Percentiles rank a stretch among this genome's conserved stretches.
Conservation (phyloP, 225 moss, liverwort and hornwort genomes). For the Physcomitrium patens region DNA sequence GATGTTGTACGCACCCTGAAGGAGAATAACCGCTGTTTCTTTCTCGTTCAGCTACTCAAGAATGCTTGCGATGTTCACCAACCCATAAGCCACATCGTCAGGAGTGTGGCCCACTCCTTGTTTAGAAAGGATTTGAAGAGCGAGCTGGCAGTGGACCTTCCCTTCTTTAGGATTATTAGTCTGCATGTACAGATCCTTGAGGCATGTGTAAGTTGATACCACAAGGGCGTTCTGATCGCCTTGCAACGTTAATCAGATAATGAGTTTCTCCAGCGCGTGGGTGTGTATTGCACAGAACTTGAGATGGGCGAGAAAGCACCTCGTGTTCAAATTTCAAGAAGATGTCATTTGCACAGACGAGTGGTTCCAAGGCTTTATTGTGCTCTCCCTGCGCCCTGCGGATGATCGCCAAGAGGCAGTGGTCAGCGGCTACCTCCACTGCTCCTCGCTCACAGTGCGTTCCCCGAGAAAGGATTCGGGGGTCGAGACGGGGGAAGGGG, state of each 20-base stretch:
- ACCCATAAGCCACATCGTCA: constrained; percentile 77
- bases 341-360: constrained; percentile 62
- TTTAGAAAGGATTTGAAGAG: constrained; percentile 70
- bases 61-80: constrained; percentile 72
- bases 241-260: constrained; percentile 30
- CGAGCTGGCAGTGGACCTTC: constrained; percentile 68
- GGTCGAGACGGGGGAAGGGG: too few relatives aligned
- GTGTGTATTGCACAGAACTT: too few relatives aligned
- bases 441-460: constrained; percentile 50
- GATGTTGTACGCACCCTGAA: constrained; percentile 73
- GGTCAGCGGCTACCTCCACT: constrained; percentile 79
- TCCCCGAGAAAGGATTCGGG: too few relatives aligned
- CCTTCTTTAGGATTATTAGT: constrained; percentile 81
- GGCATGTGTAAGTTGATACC: constrained; percentile 62
- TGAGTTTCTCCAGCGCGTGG: not conserved
- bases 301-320: constrained; percentile 17
- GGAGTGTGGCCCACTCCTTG: constrained; percentile 75
- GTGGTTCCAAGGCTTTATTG: constrained; percentile 72
- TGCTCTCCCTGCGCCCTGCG: constrained; percentile 82
- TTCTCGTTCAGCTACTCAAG: constrained; percentile 73
- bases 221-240: constrained; percentile 71
- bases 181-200: constrained; percentile 76
- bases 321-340: constrained; percentile 44
- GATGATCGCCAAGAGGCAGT: constrained; percentile 83
- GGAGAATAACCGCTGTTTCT: constrained; percentile 75